Evolutionary conservation across 371 early-diverging fungal genomes (phyloP).

Genomic region (Nematocida parisii): DNA sequence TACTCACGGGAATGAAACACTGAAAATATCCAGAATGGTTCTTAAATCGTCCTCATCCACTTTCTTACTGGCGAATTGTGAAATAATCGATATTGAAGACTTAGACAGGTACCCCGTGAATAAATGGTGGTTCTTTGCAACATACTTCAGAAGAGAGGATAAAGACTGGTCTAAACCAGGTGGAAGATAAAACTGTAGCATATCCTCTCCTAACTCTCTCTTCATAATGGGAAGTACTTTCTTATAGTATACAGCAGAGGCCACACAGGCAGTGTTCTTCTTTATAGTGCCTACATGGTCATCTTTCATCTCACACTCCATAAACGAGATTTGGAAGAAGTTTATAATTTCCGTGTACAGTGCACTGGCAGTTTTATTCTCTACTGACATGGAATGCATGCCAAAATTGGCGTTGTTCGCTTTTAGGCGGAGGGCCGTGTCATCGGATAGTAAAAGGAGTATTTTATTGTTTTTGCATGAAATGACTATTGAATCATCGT

Average conservation of each 20-base stretch:
- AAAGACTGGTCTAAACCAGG: slow-evolving; percentile 14
- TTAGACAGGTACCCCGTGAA: slow-evolving; percentile 5
- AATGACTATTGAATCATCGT: slow-evolving; percentile 47
- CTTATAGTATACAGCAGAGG: slow-evolving; percentile 11
- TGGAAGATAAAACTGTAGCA: slow-evolving; percentile 15
- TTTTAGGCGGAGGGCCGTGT: slow-evolving; percentile 32
- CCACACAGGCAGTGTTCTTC: slow-evolving; percentile 1
- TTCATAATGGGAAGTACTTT: slow-evolving; percentile 9
- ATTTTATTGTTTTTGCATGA: slow-evolving; percentile 47
- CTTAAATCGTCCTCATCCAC: slow-evolving; percentile 12
- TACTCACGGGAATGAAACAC: not conserved
- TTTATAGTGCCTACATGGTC: not conserved
- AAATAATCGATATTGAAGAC: slow-evolving; percentile 6
- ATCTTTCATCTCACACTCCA: slow-evolving; percentile 43
- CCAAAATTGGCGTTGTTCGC: not conserved
- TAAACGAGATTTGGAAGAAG: slow-evolving; percentile 15
- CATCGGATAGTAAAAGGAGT: slow-evolving; percentile 17
- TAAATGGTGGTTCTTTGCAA: slow-evolving; percentile 28
- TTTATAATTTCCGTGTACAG: slow-evolving; percentile 27
- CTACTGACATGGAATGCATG: slow-evolving; percentile 3
- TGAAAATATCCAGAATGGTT: slow-evolving; percentile 21
- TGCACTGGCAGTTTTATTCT: not conserved
- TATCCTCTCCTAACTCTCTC: slow-evolving; percentile 29
- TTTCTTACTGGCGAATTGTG: not conserved
- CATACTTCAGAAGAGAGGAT: slow-evolving; percentile 16